phyloP scores from a whole-genome alignment of 345 rosid genomes.

The Eutrema japonicum region DNA sequence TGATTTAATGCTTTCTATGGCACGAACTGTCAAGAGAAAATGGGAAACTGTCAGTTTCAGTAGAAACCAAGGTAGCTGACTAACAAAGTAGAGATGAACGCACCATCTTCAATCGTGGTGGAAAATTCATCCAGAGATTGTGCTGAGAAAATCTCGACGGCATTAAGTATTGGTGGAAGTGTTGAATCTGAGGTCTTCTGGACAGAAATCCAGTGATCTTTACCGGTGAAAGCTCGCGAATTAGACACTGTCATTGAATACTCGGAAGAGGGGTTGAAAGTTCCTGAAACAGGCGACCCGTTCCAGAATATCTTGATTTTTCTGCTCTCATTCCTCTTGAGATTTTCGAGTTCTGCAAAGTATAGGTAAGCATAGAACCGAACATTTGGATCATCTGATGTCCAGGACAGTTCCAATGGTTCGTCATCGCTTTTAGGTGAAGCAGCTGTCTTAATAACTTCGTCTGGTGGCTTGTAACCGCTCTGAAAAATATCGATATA shows the following conservation, averaged over 20 bases:
- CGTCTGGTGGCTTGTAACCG: constrained; percentile 49
- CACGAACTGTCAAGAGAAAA: constrained; percentile 42
- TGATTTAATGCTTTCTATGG: constrained; percentile 45
- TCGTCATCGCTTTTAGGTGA: constrained; percentile 36
- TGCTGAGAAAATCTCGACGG: constrained; percentile 44
- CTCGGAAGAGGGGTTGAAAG: constrained; percentile 43
- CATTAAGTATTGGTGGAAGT: constrained; percentile 52
- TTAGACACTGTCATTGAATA: constrained; percentile 44
- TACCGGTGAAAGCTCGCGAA: constrained; percentile 50
- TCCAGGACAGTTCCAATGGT: constrained; percentile 43
- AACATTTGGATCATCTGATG: constrained; percentile 34
- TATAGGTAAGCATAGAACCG: constrained; percentile 49
- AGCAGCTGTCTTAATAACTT: constrained; percentile 52
- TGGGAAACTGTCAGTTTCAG: constrained; percentile 11
- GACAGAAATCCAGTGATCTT: constrained; percentile 51
- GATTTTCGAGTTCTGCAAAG: constrained; percentile 46
- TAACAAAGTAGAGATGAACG: constrained; percentile 20
- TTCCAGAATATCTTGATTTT: constrained; percentile 51
- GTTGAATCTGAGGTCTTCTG: constrained; percentile 45
- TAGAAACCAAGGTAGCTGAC: neutral
- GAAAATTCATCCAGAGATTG: constrained; percentile 25
- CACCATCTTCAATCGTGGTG: constrained; percentile 42
- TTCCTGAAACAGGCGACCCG: constrained; percentile 44
- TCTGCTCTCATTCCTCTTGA: constrained; percentile 46
- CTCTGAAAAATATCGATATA: constrained; percentile 40